Conservation (phyloP, 75 land plant genomes). For the Picea sitchensis region DNA sequence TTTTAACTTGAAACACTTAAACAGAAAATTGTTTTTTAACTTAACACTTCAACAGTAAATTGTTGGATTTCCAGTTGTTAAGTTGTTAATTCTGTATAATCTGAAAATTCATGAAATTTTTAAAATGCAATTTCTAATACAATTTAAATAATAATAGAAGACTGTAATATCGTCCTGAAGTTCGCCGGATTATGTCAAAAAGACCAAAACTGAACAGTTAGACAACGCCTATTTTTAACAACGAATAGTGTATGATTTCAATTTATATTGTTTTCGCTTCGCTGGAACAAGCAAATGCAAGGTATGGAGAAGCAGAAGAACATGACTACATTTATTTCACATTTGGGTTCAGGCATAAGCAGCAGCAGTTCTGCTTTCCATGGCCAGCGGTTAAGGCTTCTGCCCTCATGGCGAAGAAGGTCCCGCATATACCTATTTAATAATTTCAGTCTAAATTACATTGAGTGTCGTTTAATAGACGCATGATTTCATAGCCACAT, state of each 20-base stretch:
- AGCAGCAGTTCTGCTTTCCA: not conserved
- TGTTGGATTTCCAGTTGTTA: too few species aligned
- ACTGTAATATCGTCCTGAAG: too few species aligned
- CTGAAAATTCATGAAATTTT: too few species aligned
- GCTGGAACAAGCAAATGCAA: not conserved
- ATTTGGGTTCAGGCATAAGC: not conserved
- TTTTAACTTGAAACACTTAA: too few species aligned
- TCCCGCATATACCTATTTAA: not conserved
- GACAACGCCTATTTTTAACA: too few species aligned
- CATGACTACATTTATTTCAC: not conserved
- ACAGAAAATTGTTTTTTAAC: too few species aligned
- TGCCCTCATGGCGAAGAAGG: not conserved
- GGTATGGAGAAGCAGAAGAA: not conserved
- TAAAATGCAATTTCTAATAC: too few species aligned
- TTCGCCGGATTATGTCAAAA: too few species aligned
- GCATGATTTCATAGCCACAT: not conserved
- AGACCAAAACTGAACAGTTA: too few species aligned
- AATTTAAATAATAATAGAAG: too few species aligned
- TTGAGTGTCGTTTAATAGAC: not conserved
- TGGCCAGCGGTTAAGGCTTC: not conserved
- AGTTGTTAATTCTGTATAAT: too few species aligned
- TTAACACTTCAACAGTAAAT: too few species aligned
- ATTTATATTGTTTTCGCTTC: not conserved
- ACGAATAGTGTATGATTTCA: not conserved
- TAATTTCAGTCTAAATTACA: not conserved